Evolutionary conservation across 2,329 filamentous ascomycete genomes (phyloP).

Genomic region (Pseudogymnoascus sp.): DNA sequence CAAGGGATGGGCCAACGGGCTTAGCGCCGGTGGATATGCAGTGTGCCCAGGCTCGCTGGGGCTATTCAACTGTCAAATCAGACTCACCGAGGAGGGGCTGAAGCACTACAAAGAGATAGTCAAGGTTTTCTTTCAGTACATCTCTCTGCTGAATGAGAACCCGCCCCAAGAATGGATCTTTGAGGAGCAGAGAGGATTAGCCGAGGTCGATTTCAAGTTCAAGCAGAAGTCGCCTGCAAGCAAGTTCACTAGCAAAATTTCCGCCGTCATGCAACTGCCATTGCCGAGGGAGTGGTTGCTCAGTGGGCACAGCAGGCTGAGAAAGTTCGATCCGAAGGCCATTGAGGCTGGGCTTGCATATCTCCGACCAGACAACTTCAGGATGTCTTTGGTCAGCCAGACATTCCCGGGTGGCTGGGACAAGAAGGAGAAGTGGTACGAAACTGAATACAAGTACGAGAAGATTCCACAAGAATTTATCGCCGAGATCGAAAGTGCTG

Average conservation of each 20-base stretch:
- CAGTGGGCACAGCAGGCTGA: conserved; percentile 67
- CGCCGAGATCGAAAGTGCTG: conserved; percentile 58
- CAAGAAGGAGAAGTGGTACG: conserved; percentile 92
- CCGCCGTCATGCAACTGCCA: conserved; percentile 84
- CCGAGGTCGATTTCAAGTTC: conserved; percentile 91
- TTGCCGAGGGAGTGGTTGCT: conserved; percentile 80
- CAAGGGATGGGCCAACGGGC: conserved; percentile 62
- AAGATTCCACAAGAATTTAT: conserved; percentile 71
- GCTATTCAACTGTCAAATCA: conserved; percentile 57
- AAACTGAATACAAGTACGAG: conserved; percentile 83
- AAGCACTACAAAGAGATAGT: conserved; percentile 55
- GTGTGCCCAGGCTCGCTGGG: conserved; percentile 57
- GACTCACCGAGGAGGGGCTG: conserved; percentile 55
- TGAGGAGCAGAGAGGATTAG: conserved; percentile 80
- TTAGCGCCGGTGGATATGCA: conserved; percentile 55
- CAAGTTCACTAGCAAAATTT: conserved; percentile 78
- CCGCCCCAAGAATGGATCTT: conserved; percentile 89
- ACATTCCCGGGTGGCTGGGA: conserved; percentile 79
- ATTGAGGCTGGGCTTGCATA: conserved; percentile 68
- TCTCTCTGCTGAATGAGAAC: conserved; percentile 72
- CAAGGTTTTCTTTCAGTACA: conserved; percentile 68
- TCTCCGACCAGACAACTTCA: conserved; percentile 81
- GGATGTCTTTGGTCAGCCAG: conserved; percentile 73
- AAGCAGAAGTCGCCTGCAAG: conserved; percentile 86
- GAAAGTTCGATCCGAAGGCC: conserved; percentile 69